Percentiles rank a stretch among this genome's conserved stretches.
Conservation (phyloP, 176 grass and related monocot species). For the Musa schizocarpa region DNA sequence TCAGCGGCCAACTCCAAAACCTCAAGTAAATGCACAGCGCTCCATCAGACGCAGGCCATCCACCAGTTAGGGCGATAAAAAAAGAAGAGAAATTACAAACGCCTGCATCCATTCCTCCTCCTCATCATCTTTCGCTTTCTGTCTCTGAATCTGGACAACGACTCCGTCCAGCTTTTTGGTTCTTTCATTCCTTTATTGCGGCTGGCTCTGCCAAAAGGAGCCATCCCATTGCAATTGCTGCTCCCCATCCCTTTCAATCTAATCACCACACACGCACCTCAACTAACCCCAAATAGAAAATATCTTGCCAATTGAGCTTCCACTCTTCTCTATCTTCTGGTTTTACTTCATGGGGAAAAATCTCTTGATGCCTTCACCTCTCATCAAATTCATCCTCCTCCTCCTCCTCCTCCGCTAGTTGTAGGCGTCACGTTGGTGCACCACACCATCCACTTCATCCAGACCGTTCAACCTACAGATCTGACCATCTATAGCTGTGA, state of each 20-base stretch:
- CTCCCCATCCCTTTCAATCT: neutral
- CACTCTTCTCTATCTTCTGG: too few species aligned
- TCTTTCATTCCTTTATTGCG: conserved; percentile 4
- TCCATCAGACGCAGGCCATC: neutral
- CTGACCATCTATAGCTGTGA: too few species aligned
- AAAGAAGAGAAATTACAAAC: neutral
- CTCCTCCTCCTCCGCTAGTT: too few species aligned
- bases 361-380: too few species aligned
- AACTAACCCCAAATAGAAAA: neutral
- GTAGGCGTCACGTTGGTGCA: too few species aligned
- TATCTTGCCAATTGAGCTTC: neutral
- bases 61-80: neutral
- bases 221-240: neutral
- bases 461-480: too few species aligned
- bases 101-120: neutral
- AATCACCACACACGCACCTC: neutral
- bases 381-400: too few species aligned
- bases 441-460: too few species aligned
- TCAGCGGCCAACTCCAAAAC: too few species aligned
- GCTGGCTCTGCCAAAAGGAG: neutral
- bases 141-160: conserved; percentile 4
- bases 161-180: conserved; percentile 2
- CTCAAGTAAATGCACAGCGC: too few species aligned
- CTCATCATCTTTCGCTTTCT: conserved; percentile 5
- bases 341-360: too few species aligned